Evolutionary conservation across 2,329 filamentous ascomycete species (phyloP).

Genomic region (Aspergillus aculeatinus): DNA sequence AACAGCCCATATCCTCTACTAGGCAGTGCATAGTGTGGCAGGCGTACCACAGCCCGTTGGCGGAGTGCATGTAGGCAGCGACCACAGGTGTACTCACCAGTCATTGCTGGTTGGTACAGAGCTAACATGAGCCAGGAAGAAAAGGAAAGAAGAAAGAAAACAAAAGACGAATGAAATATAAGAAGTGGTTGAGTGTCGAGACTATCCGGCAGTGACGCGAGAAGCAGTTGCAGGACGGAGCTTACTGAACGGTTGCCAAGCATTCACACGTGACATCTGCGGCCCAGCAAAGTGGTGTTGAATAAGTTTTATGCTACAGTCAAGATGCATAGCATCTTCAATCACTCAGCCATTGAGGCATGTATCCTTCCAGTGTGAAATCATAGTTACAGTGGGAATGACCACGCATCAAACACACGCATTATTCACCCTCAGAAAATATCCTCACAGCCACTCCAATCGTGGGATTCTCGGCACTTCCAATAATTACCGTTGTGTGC

Average conservation of each 20-base stretch:
- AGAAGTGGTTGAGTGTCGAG: background rate
- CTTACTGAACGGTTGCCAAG: background rate
- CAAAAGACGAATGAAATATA: no score
- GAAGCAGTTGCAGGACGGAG: background rate
- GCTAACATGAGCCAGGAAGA: background rate
- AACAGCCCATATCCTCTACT: constrained; percentile 26
- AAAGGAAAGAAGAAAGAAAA: background rate
- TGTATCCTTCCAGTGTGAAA: background rate
- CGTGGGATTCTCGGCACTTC: constrained; percentile 60
- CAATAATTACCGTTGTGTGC: constrained; percentile 87
- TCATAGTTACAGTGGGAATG: background rate
- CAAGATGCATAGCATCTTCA: no score
- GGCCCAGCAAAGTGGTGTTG: background rate
- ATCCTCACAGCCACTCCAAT: constrained; percentile 73
- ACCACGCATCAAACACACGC: background rate
- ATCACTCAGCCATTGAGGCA: background rate
- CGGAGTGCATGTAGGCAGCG: constrained; percentile 40
- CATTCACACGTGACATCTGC: background rate
- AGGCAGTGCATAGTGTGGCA: constrained; percentile 19
- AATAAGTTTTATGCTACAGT: background rate
- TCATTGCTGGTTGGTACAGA: constrained; percentile 31
- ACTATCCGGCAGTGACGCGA: background rate
- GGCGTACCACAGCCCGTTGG: constrained; percentile 23
- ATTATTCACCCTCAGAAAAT: constrained; percentile 54
- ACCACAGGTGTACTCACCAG: constrained; percentile 42